Conservation (phyloP, 306 rosid genomes). For the Cicer bijugum region DNA sequence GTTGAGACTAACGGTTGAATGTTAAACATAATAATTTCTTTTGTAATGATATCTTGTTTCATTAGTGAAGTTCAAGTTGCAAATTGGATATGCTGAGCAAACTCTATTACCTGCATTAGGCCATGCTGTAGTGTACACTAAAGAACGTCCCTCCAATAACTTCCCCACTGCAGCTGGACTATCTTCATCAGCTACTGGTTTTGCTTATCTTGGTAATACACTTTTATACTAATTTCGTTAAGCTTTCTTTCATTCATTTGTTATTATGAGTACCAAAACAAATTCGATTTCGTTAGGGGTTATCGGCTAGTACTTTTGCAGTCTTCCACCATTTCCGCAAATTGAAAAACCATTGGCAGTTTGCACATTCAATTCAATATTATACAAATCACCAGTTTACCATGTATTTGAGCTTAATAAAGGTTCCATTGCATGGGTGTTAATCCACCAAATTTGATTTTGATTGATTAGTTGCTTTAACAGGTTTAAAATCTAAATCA, state of each 20-base stretch:
- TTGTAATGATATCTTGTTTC: too few relatives aligned
- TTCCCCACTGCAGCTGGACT: conserved; percentile 99
- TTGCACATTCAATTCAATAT: not conserved
- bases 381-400: too few relatives aligned
- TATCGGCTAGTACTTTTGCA: conserved; percentile 25
- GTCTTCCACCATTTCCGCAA: conserved; percentile 30
- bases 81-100: conserved; percentile 80
- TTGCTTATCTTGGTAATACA: conserved; percentile 85
- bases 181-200: conserved; percentile 97
- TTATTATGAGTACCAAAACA: conserved; percentile 19
- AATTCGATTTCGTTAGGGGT: conserved; percentile 29
- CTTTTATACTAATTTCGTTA: not conserved
- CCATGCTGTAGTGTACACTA: conserved; percentile 81
- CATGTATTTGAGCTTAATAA: not conserved
- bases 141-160: conserved; percentile 75
- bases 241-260: conserved; percentile 20
- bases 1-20: too few relatives aligned
- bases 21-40: too few relatives aligned
- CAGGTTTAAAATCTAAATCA: conserved; percentile 7
- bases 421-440: conserved; percentile 4
- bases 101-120: conserved; percentile 90
- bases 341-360: not conserved
- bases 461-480: conserved; percentile 30
- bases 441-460: conserved; percentile 18
- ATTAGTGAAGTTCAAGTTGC: conserved; percentile 51